Evolutionary conservation across 208 protist species (phyloP).

Genomic region (Leishmania amazonensis): DNA sequence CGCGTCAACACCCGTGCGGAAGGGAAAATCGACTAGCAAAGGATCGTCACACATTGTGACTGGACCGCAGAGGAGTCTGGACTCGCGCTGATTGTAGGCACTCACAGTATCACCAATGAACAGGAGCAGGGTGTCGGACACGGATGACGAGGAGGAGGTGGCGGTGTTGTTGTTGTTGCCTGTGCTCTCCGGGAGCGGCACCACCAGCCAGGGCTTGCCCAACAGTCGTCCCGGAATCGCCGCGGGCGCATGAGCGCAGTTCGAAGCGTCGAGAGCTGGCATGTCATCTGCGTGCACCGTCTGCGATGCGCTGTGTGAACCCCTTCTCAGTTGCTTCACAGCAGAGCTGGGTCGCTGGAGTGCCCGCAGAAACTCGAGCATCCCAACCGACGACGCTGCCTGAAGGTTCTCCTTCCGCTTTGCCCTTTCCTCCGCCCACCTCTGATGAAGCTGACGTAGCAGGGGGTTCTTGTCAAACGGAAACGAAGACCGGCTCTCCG

Average conservation of each 20-base stretch:
- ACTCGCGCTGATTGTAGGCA: constrained; percentile 25
- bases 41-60: constrained; percentile 28
- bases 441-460: constrained; percentile 10
- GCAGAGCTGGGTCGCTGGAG: neutral
- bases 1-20: constrained; percentile 33
- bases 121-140: constrained; percentile 17
- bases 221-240: constrained; percentile 11
- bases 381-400: constrained; percentile 12
- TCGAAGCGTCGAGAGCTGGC: neutral
- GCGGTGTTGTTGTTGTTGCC: too few species aligned
- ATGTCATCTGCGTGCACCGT: neutral
- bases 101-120: constrained; percentile 30
- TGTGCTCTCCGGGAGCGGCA: constrained; percentile 1
- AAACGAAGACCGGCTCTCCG: neutral
- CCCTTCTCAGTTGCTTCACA: neutral
- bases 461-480: neutral
- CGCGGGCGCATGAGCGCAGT: neutral
- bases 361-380: constrained; percentile 19
- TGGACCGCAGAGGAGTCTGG: constrained; percentile 39
- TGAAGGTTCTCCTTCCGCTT: constrained; percentile 1
- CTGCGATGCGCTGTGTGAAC: neutral
- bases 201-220: constrained; percentile 25
- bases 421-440: constrained; percentile 19
- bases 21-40: constrained; percentile 45
- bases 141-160: neutral